Evolutionary conservation across 768 basidiomycete species (phyloP).

Genomic region (Hygrocybe coccinea): DNA sequence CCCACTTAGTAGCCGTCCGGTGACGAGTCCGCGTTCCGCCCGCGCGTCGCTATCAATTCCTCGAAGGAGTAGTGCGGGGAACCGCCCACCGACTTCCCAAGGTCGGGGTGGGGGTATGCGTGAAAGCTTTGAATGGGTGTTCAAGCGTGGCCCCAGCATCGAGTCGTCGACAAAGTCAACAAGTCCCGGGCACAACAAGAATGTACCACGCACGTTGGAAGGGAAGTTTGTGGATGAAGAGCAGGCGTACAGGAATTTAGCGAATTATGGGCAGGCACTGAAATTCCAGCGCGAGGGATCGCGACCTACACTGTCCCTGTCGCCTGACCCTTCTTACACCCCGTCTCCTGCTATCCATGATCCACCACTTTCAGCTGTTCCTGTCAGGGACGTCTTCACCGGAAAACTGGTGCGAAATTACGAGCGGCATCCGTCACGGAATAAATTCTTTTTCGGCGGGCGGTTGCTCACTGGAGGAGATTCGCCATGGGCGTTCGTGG

Average conservation of each 20-base stretch:
- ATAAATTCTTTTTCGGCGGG: slow-evolving; percentile 71
- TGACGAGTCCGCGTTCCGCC: background rate
- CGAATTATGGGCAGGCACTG: slow-evolving; percentile 8
- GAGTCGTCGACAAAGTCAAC: slow-evolving; percentile 39
- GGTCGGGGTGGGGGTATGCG: slow-evolving; percentile 41
- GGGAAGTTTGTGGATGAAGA: slow-evolving; percentile 35
- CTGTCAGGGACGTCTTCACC: slow-evolving; percentile 34
- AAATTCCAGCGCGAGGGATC: slow-evolving; percentile 7
- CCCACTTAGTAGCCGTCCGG: slow-evolving; percentile 40
- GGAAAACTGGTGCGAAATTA: slow-evolving; percentile 50
- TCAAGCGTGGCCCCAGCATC: slow-evolving; percentile 49
- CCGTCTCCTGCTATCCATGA: slow-evolving; percentile 18
- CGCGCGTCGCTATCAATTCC: background rate
- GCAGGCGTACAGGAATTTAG: slow-evolving; percentile 15
- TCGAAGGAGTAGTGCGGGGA: background rate
- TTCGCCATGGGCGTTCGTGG: slow-evolving; percentile 74
- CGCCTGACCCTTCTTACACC: slow-evolving; percentile 16
- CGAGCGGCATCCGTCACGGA: slow-evolving; percentile 64
- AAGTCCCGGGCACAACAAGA: slow-evolving; percentile 19
- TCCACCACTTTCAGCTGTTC: slow-evolving; percentile 36
- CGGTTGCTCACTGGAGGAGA: slow-evolving; percentile 81
- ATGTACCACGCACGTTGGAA: slow-evolving; percentile 19
- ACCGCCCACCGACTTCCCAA: background rate
- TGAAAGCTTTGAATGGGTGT: slow-evolving; percentile 57
- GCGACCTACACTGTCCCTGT: slow-evolving; percentile 15